Evolutionary conservation across 2,329 filamentous ascomycete genomes (phyloP), one percentile per base, ranked within the genome.

Genomic region (Phialophora tarda): DNA sequence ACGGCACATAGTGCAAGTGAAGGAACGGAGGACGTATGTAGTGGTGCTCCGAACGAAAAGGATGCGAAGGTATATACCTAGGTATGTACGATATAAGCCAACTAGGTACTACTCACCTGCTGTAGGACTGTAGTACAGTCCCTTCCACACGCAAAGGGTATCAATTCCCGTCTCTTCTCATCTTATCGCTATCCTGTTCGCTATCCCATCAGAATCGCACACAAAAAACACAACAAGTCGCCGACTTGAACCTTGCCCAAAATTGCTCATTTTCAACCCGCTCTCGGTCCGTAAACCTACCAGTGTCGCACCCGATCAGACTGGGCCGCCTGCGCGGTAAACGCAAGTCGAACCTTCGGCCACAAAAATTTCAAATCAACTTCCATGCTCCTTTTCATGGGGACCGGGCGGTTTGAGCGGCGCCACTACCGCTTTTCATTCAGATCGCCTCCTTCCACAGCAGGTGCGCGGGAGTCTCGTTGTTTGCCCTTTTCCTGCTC

Each of bases 401-500:
- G 21, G 48, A 51, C 11, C 21, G 21, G 48, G 5, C 48, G 23
- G 23, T 24, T 51, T 4, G 24, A 51, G 23, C 53, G 14, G 48
- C 53, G 14, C 21, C 30, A 58, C 55, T 58, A 32, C 26, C 34
- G 55, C 34, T 58, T 58, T n/a, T 44, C 55, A 7, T 41, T 58
- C 12, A 47, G 17, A 41, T 32, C n/a, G 7, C 4, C 32, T 6
- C 21, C 55, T 14, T 24, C 32, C 8, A 4, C 34, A 12, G 34
- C 28, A 34, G 14, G 11, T 14, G 53, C 53, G 12, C 28, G 17
- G 1, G 48, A 17, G 28, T 11, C 53, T n/a, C 14, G 53, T 28
- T 55, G 23, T 23, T 61, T 53, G 32, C 59, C 50, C 38, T 62
- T 62, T 32, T 56, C 59, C 14, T 28, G 23, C 10, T 56, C 59